These are phyloP conservation scores for Sphaerulina populicola DNA, from an alignment of 2,329 filamentous ascomycete genomes.

Conservation along the genomic window DNA sequence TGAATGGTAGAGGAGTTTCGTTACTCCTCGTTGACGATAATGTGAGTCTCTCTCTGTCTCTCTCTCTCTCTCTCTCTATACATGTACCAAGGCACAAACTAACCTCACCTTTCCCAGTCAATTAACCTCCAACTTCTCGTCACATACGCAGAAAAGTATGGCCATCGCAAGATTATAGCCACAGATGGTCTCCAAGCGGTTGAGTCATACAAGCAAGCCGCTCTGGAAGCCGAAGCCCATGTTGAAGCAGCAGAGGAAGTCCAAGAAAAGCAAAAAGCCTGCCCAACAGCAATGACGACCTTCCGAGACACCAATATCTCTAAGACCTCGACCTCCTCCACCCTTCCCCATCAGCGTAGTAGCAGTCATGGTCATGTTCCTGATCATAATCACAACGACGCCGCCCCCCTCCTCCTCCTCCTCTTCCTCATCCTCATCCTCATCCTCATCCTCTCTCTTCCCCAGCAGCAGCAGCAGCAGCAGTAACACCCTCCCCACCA, in stretches of 20 bases:
- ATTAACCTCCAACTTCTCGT: constrained; percentile 31
- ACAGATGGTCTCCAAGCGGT: constrained; percentile 45
- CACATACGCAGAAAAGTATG: constrained; percentile 30
- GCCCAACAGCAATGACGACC: not conserved
- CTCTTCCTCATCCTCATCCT: no score
- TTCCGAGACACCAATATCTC: no score
- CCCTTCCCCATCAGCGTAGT: no score
- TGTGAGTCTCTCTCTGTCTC: constrained; percentile 11
- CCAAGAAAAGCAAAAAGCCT: not conserved
- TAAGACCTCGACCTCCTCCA: no score
- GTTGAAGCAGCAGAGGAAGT: constrained; percentile 4
- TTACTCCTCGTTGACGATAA: constrained; percentile 32
- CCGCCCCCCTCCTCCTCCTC: no score
- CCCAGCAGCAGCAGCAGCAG: no score
- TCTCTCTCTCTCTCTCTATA: not conserved
- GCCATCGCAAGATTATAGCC: constrained; percentile 39
- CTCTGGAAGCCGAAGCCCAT: constrained; percentile 5
- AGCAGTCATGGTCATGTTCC: no score
- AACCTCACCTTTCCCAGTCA: constrained; percentile 12
- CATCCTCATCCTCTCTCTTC: no score
- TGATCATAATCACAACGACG: no score
- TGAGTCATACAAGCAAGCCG: constrained; percentile 33
- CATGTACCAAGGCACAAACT: not conserved
- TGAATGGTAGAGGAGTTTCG: constrained; percentile 19
- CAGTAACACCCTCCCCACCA: no score